phyloP scores from a whole-genome alignment of 805 yeast genomes.

The Cyberlindnera lachancei region DNA sequence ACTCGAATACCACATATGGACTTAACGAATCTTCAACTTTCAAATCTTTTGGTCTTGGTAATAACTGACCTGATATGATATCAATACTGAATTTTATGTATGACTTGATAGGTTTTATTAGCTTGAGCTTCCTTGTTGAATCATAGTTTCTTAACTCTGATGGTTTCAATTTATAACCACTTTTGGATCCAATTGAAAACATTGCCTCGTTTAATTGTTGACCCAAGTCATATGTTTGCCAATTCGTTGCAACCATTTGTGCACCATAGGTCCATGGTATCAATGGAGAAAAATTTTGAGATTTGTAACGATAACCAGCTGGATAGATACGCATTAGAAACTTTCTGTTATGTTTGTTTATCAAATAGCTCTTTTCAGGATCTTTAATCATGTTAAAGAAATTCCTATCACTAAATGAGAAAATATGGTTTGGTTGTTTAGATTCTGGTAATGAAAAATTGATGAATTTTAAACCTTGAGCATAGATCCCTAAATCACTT shows the following conservation, averaged over 20 bases:
- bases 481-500: constrained; percentile 58
- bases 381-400: constrained; percentile 60
- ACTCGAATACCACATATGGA: constrained; percentile 57
- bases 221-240: constrained; percentile 90
- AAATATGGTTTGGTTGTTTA: constrained; percentile 71
- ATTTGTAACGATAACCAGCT: constrained; percentile 63
- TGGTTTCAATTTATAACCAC: constrained; percentile 83
- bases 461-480: constrained; percentile 60
- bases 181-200: constrained; percentile 50
- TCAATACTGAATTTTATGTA: constrained; percentile 28
- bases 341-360: constrained; percentile 69
- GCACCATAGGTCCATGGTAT: constrained; percentile 78
- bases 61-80: constrained; percentile 75
- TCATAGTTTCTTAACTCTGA: constrained; percentile 25
- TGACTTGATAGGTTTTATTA: constrained; percentile 4
- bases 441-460: constrained; percentile 85
- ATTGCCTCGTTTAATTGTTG: constrained; percentile 83
- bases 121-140: constrained; percentile 17
- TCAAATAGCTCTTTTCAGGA: constrained; percentile 40
- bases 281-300: constrained; percentile 77
- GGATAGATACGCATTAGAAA: constrained; percentile 86
- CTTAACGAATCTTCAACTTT: constrained; percentile 39
- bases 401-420: constrained; percentile 76
- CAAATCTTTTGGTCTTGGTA: constrained; percentile 60
- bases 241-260: constrained; percentile 94